A percentile compares a stretch with the other conserved stretches of the same genome.
These are phyloP conservation scores for Pyrrhoderma lamaoense DNA, from an alignment of 1,284 basidiomycete species.

Conservation along the genomic window DNA sequence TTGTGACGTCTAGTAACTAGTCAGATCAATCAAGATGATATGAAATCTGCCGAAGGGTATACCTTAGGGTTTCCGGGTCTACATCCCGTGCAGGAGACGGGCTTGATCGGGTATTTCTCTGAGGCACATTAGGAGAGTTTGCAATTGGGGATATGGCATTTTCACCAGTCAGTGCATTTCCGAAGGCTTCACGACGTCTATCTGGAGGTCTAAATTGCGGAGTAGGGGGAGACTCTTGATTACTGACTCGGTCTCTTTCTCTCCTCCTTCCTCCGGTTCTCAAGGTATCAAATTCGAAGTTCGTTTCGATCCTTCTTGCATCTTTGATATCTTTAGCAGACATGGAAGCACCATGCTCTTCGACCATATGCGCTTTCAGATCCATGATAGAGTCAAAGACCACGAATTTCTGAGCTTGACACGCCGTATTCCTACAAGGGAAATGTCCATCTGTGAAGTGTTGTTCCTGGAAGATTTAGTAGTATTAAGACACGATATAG, in stretches of 20 bases:
- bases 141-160: constrained; percentile 23
- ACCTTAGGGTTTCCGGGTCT: constrained; percentile 53
- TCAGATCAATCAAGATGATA: background rate
- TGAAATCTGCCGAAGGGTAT: constrained; percentile 26
- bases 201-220: constrained; percentile 26
- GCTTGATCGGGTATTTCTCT: constrained; percentile 32
- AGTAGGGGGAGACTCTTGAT: constrained; percentile 34
- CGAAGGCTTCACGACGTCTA: constrained; percentile 56
- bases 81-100: constrained; percentile 42
- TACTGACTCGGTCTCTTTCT: constrained; percentile 26
- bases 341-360: constrained; percentile 80
- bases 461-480: constrained; percentile 40
- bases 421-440: constrained; percentile 70
- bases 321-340: constrained; percentile 71
- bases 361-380: constrained; percentile 87
- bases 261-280: constrained; percentile 36
- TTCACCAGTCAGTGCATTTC: constrained; percentile 54
- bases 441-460: constrained; percentile 70
- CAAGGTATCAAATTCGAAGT: constrained; percentile 70
- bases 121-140: constrained; percentile 23
- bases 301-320: constrained; percentile 70
- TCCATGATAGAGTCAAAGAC: constrained; percentile 88
- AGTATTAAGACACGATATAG: background rate
- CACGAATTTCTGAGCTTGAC: constrained; percentile 87
- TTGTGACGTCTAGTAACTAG: constrained; percentile 51